phyloP scores from a whole-genome alignment of 257 asterid genomes.

The Solanum chilense region DNA sequence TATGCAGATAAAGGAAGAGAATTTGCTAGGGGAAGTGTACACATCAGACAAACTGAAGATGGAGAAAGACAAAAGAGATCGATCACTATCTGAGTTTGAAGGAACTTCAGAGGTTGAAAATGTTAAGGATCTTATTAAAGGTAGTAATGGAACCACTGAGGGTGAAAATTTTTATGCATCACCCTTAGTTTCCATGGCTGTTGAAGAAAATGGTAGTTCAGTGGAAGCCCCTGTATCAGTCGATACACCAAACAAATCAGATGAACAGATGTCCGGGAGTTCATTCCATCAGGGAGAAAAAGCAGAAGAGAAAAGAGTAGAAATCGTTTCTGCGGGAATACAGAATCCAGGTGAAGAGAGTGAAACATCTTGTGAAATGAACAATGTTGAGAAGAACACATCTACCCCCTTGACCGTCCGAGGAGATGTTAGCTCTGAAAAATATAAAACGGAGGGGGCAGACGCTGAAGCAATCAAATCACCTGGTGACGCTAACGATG shows the following conservation, averaged over 20 bases:
- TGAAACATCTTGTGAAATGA: neutral
- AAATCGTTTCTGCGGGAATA: neutral
- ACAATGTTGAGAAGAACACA: neutral
- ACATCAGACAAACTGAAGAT: neutral
- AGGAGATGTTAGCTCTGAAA: neutral
- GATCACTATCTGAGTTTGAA: neutral
- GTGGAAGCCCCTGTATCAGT: neutral
- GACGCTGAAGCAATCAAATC: neutral
- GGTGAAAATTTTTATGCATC: neutral
- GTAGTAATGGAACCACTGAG: neutral
- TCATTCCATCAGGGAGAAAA: neutral
- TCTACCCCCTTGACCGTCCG: neutral
- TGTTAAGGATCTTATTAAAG: neutral
- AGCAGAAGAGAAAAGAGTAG: neutral
- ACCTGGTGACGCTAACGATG: neutral
- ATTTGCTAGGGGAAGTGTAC: neutral
- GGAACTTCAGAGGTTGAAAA: neutral
- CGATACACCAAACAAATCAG: neutral
- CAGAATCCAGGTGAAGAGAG: neutral
- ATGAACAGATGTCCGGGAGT: neutral
- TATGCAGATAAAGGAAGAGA: neutral
- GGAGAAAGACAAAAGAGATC: neutral
- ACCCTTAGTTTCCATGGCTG: conserved; percentile 1
- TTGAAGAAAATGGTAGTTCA: conserved; percentile 2
- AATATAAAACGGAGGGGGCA: neutral